Evolutionary conservation across 148 eudicot genomes (phyloP), one percentile per base, ranked within the genome.

Genomic region (Silene uniflora): DNA sequence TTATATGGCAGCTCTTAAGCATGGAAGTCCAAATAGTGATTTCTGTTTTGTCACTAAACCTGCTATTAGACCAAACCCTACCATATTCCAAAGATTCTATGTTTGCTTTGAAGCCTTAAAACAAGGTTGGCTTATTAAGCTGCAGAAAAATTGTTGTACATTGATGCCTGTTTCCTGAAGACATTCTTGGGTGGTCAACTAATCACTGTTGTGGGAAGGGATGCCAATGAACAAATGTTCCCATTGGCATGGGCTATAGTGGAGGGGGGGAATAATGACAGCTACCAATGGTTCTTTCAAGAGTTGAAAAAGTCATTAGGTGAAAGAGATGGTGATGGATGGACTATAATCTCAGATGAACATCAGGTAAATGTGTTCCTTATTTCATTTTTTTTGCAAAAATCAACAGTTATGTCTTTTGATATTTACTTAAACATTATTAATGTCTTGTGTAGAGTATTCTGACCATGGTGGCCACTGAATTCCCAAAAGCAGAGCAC

Each of bases 151-250:
- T 75, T 0, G n/a, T n/a, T 75, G 10, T 66, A 44, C 54, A 13
- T 75, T 0, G 78, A 66, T 66, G 72, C 44, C 0, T 6, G 39
- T 7, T 75, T 75, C 22, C 3, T 75, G 13, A 75, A 65, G 10
- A 66, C 63, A 0, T 65, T 75, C 11, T 17, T 75, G 3, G 78
- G 78, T 0, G 72, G 78, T 8, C 55, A 62, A 47, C 10, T 66
- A 0, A 9, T 75, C 9, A 5, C 8, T 47, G 63, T 23, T 1
- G 12, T 65, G 0, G 49, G 63, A 0, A 75, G 52, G 44, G 72
- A 75, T 24, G 29, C 4, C 0, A 75, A 75, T 65, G 71, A 75
- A 13, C 69, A 74, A 21, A 74, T 74, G 69, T 74, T 3, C 7
- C 69, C 58, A 7, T 22, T 63, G 5, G 22, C 63, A 5, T 66